Evolutionary conservation across 2,329 filamentous ascomycete genomes (phyloP).

Genomic region (Aspergillus persii): DNA sequence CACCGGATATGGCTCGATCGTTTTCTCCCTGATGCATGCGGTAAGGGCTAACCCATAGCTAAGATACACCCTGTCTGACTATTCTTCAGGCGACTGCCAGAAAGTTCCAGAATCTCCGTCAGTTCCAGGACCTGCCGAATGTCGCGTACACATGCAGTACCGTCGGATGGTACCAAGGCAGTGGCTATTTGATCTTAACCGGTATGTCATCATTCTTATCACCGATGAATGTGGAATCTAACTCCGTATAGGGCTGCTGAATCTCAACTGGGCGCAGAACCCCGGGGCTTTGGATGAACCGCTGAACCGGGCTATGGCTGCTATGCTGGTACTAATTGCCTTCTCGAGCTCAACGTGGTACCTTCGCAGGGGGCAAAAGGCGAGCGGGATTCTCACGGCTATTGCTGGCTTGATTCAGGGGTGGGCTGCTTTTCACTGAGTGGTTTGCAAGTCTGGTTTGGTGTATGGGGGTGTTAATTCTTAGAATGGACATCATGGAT

Average conservation of each 20-base stretch:
- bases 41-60: too few species aligned
- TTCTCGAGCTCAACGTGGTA: not conserved
- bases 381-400: not conserved
- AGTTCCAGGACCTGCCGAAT: not conserved
- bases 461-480: too few species aligned
- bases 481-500: too few species aligned
- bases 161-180: conserved; percentile 2
- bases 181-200: not conserved
- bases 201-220: not conserved
- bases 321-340: not conserved
- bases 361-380: not conserved
- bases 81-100: too few species aligned
- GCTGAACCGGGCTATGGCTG: not conserved
- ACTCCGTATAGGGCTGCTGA: not conserved
- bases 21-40: not conserved
- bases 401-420: not conserved
- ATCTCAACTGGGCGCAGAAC: conserved; percentile 1
- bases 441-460: too few species aligned
- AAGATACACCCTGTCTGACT: too few species aligned
- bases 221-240: not conserved
- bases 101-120: not conserved
- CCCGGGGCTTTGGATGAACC: not conserved
- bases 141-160: not conserved
- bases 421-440: too few species aligned
- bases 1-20: not conserved